Evolutionary conservation across 2,329 filamentous ascomycete species (phyloP), one percentile per base, ranked within the genome.

Genomic region (Penicillium capsulatum): DNA sequence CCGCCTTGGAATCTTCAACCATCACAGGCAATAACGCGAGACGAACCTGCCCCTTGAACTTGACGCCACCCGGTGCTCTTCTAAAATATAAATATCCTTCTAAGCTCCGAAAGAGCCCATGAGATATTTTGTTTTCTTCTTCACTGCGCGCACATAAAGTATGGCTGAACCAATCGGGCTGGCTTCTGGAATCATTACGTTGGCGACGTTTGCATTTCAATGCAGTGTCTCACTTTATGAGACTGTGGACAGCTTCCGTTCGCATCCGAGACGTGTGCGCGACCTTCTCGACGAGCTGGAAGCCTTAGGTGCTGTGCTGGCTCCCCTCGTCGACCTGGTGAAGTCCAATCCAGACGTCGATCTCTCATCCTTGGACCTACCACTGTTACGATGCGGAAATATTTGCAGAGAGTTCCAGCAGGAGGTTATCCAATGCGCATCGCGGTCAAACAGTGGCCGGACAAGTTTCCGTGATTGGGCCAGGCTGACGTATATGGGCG

Each of bases 391-490:
- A 48, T 73, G 67, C 44, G 63, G 63, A 28, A 63, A 65, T 44
- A 63, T 67, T 17, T 74, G 66, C 43, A 55, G 63, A 44, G 66
- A 69, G 14, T 73, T 73, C 48, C 49, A 64, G 37, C 31, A 60
- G 36, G 60, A 67, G 47, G 50, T 73, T 24, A n/a, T 48, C 17
- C 62, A 63, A 54, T 67, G 52, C 41, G 55, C 53, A 24, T 53
- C 56, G 29, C 61, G 54, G 31, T 71, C 67, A 24, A 53, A 47
- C 15, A 55, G 45, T 20, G 51, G 46, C 42, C 55, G 61, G 37
- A 57, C 60, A 15, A 73, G 65, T 50, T 71, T 73, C 50, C 63
- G 66, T 31, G 69, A 71, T 47, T 73, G 66, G 70, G 64, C 67
- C 3, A 68, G 58, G 49, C 47, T 73, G 31, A 64, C 46, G 42